Conservation (phyloP, 2,329 filamentous ascomycete genomes). For the Aspergillus bombycis region DNA sequence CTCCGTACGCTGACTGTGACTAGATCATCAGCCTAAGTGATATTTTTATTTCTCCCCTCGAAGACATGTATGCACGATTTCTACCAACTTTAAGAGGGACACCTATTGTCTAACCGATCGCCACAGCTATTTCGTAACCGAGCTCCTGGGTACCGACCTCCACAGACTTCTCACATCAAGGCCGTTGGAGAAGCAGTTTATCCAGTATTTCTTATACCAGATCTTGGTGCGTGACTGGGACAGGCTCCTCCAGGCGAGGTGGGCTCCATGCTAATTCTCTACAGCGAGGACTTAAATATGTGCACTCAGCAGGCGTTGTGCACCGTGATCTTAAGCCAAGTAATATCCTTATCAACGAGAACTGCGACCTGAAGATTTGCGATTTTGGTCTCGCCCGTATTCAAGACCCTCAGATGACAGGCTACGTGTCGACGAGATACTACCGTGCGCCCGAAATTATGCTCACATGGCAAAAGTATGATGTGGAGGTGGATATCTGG, state of each 20-base stretch:
- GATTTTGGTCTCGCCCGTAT: slow-evolving; percentile 97
- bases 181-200: slow-evolving; percentile 98
- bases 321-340: slow-evolving; percentile 97
- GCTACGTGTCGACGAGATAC: slow-evolving; percentile 97
- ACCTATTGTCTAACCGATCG: slow-evolving; percentile 14
- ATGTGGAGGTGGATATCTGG: slow-evolving; percentile 99
- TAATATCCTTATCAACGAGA: slow-evolving; percentile 99
- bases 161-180: slow-evolving; percentile 93
- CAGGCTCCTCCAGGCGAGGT: neutral
- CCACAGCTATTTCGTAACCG: slow-evolving; percentile 91
- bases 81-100: neutral
- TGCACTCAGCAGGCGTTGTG: slow-evolving; percentile 96
- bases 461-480: slow-evolving; percentile 99
- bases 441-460: slow-evolving; percentile 99
- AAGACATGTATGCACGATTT: slow-evolving; percentile 76
- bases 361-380: slow-evolving; percentile 99
- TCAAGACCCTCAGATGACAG: slow-evolving; percentile 99
- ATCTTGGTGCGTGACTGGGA: slow-evolving; percentile 73
- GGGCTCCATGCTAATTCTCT: slow-evolving; percentile 23
- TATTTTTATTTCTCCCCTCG: slow-evolving; percentile 98
- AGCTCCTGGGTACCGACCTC: slow-evolving; percentile 93
- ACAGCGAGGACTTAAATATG: slow-evolving; percentile 96
- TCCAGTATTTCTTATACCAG: slow-evolving; percentile 99
- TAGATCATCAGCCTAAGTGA: slow-evolving; percentile 97
- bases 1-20: slow-evolving; percentile 23